Evolutionary conservation across 2,329 filamentous ascomycete genomes (phyloP).

Genomic region (Aureobasidium sp.): DNA sequence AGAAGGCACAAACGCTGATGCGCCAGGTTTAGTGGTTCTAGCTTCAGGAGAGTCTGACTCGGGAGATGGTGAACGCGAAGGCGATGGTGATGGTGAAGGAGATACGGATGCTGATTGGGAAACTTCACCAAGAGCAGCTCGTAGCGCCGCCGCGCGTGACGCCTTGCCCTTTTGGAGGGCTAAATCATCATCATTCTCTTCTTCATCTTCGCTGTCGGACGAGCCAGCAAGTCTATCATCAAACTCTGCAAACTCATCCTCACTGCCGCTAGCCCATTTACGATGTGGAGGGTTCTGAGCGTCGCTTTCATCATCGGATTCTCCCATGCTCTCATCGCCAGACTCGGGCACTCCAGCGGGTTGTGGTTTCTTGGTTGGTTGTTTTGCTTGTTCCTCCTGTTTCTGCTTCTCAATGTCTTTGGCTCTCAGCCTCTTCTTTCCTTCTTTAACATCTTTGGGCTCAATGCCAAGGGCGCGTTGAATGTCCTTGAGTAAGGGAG

Average conservation of each 20-base stretch:
- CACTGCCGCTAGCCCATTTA: background rate
- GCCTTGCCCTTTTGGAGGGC: conserved; percentile 22
- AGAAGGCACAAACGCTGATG: conserved; percentile 63
- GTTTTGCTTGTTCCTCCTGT: background rate
- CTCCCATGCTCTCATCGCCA: background rate
- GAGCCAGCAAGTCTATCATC: conserved; percentile 35
- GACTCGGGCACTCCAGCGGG: conserved; percentile 4
- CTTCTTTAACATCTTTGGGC: conserved; percentile 18
- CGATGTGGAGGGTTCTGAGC: background rate
- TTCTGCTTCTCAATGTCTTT: conserved; percentile 21
- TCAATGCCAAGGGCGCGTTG: conserved; percentile 33
- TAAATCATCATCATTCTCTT: conserved; percentile 23
- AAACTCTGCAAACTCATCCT: conserved; percentile 26
- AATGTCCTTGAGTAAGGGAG: conserved; percentile 38
- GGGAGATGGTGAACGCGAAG: conserved; percentile 19
- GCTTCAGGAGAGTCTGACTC: conserved; percentile 22
- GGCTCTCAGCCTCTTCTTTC: conserved; percentile 25
- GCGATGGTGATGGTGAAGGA: conserved; percentile 23
- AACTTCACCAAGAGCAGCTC: conserved; percentile 6
- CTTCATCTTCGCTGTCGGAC: conserved; percentile 28
- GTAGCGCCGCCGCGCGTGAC: conserved; percentile 18
- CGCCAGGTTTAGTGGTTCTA: conserved; percentile 22
- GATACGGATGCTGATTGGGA: conserved; percentile 24
- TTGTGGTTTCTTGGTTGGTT: background rate
- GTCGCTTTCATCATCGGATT: background rate